These are phyloP conservation scores for Fraxinus nigra DNA, from an alignment of 305 asterid genomes.

Conservation along the genomic window DNA sequence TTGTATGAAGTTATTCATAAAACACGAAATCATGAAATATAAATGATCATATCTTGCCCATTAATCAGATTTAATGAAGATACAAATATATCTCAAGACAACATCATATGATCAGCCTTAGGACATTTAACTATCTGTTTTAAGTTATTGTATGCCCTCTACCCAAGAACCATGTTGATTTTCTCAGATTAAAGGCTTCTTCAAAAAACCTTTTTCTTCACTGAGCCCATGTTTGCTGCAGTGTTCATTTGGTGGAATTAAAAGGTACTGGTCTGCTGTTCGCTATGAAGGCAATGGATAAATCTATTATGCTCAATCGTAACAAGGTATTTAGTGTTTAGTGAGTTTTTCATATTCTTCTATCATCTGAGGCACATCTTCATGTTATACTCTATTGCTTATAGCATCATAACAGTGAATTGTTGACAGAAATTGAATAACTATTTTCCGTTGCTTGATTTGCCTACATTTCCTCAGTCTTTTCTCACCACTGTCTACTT, in stretches of 20 bases:
- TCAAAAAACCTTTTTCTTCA: background rate
- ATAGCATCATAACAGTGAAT: background rate
- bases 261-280: slow-evolving; percentile 66
- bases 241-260: slow-evolving; percentile 99
- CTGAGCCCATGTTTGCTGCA: slow-evolving; percentile 34
- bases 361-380: slow-evolving; percentile 3
- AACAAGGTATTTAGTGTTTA: slow-evolving; percentile 62
- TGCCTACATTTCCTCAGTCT: background rate
- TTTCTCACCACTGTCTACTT: background rate
- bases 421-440: background rate
- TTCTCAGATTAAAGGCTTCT: background rate
- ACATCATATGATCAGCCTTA: background rate
- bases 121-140: background rate
- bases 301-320: slow-evolving; percentile 84
- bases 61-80: background rate
- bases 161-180: background rate
- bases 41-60: background rate
- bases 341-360: background rate
- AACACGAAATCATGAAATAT: background rate
- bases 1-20: background rate
- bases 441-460: slow-evolving; percentile 4
- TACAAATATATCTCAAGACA: background rate
- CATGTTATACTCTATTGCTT: background rate
- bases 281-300: slow-evolving; percentile 99
- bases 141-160: background rate